Base-by-base conservation (phyloP, 2,329 filamentous ascomycete genomes). In the Calonectria hongkongensis region DNA sequence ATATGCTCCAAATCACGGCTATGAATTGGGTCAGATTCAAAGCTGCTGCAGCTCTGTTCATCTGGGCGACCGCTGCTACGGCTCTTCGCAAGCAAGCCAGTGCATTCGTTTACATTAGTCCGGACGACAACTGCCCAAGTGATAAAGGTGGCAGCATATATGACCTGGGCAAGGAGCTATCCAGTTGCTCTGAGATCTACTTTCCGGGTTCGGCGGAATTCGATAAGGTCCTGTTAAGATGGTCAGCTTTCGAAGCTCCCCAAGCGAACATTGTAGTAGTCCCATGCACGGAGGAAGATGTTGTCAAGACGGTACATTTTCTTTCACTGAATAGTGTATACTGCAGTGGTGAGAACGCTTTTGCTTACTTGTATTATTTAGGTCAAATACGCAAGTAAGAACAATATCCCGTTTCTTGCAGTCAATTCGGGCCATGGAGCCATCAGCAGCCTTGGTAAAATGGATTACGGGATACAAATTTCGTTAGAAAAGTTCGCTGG, bases 351-450 rank as follows among this genome's bases (percentile, higher is more conserved):
- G 16, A 28, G 27, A 51, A 50, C 0, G 15, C 2, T 2, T 15
- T 6, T 16, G 2, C 41, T 62, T 15, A 33, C 71, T 18, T 0
- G 6, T 8, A 5, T 2, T 0, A 12, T 10, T 68, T 60, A 81
- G 82, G 78, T 83, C 21, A 81, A 80, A 68, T 90, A 83, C 72
- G 89, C 89, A 50, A 88, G 87, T 74, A 76, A 83, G 47, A 80
- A 85, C 51, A 76, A 83, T 1, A 69, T 89, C 2, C 88, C 89
- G 0, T 90, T 91, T 73, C 85, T 92, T 3, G 86, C 88, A 0
- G 86, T 84, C 78, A 89, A 88, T 75, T 87, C 88, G 15, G 85
- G 83, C 2, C 90, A 92, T 71, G 90, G 89, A 4, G 82, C 87
- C 3, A 83, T 88, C 54, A 88, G 83, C 48, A 88, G 87, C 0